Evolutionary conservation across 345 rosid genomes (phyloP), one percentile per base, ranked within the genome.

Genomic region (Aethionema arabicum): DNA sequence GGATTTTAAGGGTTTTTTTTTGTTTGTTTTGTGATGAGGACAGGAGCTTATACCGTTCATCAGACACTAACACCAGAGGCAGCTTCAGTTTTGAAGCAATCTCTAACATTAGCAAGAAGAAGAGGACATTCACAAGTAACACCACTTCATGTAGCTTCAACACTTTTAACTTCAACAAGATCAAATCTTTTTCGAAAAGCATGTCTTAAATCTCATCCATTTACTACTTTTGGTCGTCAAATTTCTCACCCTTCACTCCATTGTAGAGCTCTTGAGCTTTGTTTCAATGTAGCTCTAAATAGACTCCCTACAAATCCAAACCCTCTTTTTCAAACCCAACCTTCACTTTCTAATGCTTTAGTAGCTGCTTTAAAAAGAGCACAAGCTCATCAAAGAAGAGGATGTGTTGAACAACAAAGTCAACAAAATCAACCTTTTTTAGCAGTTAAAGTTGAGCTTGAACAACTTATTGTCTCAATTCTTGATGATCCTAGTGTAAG

Each of bases 51-150:
- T 74, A 81, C 98, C 68, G 87, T 80, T 55, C 96, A 88, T 83
- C 96, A 91, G 88, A 88, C 95, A 83, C 98, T 91, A 79, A 84
- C 96, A 53, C 70, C 89, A 36, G 98, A 91, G 95, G 98, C 95
- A 81, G 98, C 96, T 84, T 84, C 96, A 65, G 88, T 77, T 6
- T 60, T 91, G 87, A 88, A 86, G 93, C 95, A 91, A 75, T 91
- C 96, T 75, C 96, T 91, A 6, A 73, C 77, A 79, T 79, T 85
- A 64, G 98, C 96, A 36, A 74, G 91, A 76, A 59, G 93, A 80
- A 78, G 98, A 65, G 93, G 96, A 77, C 98, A 91, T 84, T 91
- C 93, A 62, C 98, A 91, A 74, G 83, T 80, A 77, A 91, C 98
- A 70, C 98, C 98, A 45, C 87, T 91, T 48, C 95, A 87, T 62